Percentiles rank a stretch among this genome's conserved stretches.
These are phyloP conservation scores for Gloeopeniophorella convolvens DNA, from an alignment of 768 basidiomycete species.

Conservation along the genomic window DNA sequence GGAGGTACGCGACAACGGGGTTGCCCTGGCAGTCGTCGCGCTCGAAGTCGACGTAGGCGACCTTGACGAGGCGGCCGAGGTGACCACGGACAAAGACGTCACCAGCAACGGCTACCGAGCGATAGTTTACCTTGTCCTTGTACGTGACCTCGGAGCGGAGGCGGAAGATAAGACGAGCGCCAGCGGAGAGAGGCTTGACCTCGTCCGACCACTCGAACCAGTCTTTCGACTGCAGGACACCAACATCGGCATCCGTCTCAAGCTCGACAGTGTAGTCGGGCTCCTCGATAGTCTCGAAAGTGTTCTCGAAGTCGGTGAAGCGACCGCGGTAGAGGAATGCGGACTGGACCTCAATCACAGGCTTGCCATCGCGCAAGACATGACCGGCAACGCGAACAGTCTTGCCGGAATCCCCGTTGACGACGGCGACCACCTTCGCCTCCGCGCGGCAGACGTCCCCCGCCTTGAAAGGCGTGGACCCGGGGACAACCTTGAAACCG, in stretches of 20 bases:
- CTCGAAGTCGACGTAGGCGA: slow-evolving; percentile 81
- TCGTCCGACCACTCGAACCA: slow-evolving; percentile 98
- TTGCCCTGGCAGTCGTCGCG: slow-evolving; percentile 88
- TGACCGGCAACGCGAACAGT: slow-evolving; percentile 84
- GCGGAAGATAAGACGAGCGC: slow-evolving; percentile 85
- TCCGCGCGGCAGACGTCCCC: slow-evolving; percentile 90
- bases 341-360: slow-evolving; percentile 89
- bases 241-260: slow-evolving; percentile 71
- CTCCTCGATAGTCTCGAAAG: slow-evolving; percentile 89
- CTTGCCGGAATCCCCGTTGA: slow-evolving; percentile 89
- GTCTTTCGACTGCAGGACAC: slow-evolving; percentile 90
- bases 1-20: slow-evolving; percentile 86
- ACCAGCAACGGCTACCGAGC: slow-evolving; percentile 74
- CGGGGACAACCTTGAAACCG: slow-evolving; percentile 85
- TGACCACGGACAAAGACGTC: slow-evolving; percentile 85
- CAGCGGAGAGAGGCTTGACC: slow-evolving; percentile 65
- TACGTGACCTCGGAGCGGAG: slow-evolving; percentile 80
- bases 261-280: slow-evolving; percentile 80
- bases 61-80: slow-evolving; percentile 81
- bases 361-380: slow-evolving; percentile 68
- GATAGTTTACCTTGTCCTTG: slow-evolving; percentile 84
- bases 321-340: slow-evolving; percentile 95
- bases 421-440: slow-evolving; percentile 83
- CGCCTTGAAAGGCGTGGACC: slow-evolving; percentile 65
- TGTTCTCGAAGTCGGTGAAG: slow-evolving; percentile 91